Evolutionary conservation across 495 filamentous ascomycete genomes (phyloP).

Genomic region (Podospora pseudoanserina): DNA sequence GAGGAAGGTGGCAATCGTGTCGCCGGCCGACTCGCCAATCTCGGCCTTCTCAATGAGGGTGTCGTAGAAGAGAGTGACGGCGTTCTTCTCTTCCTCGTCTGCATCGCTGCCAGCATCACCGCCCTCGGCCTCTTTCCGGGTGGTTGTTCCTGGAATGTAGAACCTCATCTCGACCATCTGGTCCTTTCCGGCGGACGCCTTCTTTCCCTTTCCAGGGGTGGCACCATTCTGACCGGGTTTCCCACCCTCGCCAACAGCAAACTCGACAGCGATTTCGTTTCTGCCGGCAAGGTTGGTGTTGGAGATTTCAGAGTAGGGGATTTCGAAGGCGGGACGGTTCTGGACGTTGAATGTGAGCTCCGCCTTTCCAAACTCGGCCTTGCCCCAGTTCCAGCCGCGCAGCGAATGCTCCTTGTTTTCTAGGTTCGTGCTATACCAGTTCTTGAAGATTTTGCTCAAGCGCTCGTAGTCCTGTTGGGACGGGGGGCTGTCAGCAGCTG

Average conservation of each 20-base stretch:
- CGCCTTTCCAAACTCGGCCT: slow-evolving; percentile 91
- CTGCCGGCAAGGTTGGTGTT: slow-evolving; percentile 97
- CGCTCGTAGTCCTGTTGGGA: slow-evolving; percentile 76
- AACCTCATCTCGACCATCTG: slow-evolving; percentile 98
- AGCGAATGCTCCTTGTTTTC: slow-evolving; percentile 91
- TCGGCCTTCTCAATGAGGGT: slow-evolving; percentile 98
- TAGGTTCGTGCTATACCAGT: slow-evolving; percentile 91
- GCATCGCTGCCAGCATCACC: slow-evolving; percentile 65
- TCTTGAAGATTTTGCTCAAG: slow-evolving; percentile 83
- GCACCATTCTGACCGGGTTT: slow-evolving; percentile 73
- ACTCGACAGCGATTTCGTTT: slow-evolving; percentile 96
- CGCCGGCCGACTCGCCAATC: slow-evolving; percentile 96
- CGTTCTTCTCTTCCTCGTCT: slow-evolving; percentile 80
- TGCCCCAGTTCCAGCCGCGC: slow-evolving; percentile 99
- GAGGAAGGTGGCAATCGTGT: slow-evolving; percentile 94
- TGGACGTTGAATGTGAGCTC: slow-evolving; percentile 96
- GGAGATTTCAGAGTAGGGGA: slow-evolving; percentile 94
- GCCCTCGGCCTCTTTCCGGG: slow-evolving; percentile 78
- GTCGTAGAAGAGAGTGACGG: slow-evolving; percentile 93
- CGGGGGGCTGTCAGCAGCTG: slow-evolving; percentile 10
- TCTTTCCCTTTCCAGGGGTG: slow-evolving; percentile 76
- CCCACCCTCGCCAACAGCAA: slow-evolving; percentile 63
- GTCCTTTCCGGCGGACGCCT: slow-evolving; percentile 80
- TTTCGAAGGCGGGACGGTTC: slow-evolving; percentile 94
- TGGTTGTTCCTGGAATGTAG: slow-evolving; percentile 91